Evolutionary conservation across 257 asterid genomes (phyloP), one percentile per base, ranked within the genome.

Genomic region (Buddleja alternifolia): DNA sequence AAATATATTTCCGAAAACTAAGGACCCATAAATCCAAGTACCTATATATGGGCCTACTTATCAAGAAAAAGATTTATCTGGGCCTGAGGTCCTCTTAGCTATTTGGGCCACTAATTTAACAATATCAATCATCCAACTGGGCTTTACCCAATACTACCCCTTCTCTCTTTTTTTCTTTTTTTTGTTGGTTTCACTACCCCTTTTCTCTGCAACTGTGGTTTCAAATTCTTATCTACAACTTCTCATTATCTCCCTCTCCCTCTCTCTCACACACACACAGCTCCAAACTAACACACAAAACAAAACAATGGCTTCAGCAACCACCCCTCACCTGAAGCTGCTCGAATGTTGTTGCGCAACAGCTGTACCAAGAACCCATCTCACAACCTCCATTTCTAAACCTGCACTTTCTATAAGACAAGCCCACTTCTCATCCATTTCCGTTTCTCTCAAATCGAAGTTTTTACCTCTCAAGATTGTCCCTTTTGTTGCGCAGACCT

Each of bases 401-500:
- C 72, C 76, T 44, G 2, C 75, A 4, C 63, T 73, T 63, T 75
- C 77, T 8, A 36, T 62, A 6, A 70, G 70, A 63, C 83, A 76
- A 50, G 47, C 19, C 63, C 70, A 56, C 51, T 63, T 40, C 48
- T 55, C 59, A 0, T 11, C 75, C 17, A 19, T 82, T 56, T 46
- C 67, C 11, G 5, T 60, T 71, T 75, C 83, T 7, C 77, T 63
- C 60, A 81, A 80, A 64, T 37, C 84, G 66, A 72, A 63, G 71
- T 63, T 10, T 52, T 67, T 46, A 4, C 69, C 78, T 25, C 41
- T 20, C 75, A 73, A 40, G 39, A 50, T 75, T 21, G 68, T 63
- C 42, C 78, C 85, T 1, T 70, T 75, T 47, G 81, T 71, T 3
- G 78, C 82, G 12, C 80, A 78, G 46, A 69, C 81, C 63, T 78